Conservation (phyloP, 1,139 yeast genomes). For the Protomyces pachydermus region DNA sequence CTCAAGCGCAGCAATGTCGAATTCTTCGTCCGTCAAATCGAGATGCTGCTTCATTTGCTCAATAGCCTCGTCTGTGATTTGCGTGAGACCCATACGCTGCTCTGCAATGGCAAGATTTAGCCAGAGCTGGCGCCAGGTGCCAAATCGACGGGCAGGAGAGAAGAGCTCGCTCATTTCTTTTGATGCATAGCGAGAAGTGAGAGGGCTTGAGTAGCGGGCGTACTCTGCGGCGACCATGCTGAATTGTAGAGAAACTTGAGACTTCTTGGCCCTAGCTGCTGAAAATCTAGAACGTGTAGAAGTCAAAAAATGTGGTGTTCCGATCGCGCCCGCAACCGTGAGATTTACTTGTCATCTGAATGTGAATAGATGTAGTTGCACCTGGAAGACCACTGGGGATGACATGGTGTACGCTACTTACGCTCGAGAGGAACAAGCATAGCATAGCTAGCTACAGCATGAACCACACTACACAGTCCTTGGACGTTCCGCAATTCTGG, state of each 20-base stretch:
- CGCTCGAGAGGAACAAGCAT: not conserved
- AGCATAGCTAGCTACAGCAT: too few relatives aligned
- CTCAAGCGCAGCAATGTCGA: constrained; percentile 79
- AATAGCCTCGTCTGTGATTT: constrained; percentile 86
- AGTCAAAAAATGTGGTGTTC: not conserved
- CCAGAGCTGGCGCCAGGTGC: constrained; percentile 99
- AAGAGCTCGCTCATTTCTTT: constrained; percentile 92
- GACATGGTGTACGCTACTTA: too few relatives aligned
- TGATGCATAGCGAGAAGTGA: constrained; percentile 94
- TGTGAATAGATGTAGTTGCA: too few relatives aligned
- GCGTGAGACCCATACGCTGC: constrained; percentile 75
- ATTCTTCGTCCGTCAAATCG: constrained; percentile 85
- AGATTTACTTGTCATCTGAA: not conserved
- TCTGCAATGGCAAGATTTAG: constrained; percentile 93
- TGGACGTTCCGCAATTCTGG: constrained; percentile 46
- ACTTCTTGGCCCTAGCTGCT: too few relatives aligned
- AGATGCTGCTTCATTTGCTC: constrained; percentile 74
- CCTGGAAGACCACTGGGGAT: too few relatives aligned
- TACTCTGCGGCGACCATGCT: constrained; percentile 18
- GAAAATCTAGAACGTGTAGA: too few relatives aligned
- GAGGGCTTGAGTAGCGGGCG: constrained; percentile 67
- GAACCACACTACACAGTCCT: too few relatives aligned
- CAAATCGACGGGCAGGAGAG: constrained; percentile 87
- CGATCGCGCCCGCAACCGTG: not conserved
- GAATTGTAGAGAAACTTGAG: not conserved